These are phyloP conservation scores for Thielaviopsis musarum DNA, from an alignment of 2,329 filamentous ascomycete genomes.

Conservation along the genomic window DNA sequence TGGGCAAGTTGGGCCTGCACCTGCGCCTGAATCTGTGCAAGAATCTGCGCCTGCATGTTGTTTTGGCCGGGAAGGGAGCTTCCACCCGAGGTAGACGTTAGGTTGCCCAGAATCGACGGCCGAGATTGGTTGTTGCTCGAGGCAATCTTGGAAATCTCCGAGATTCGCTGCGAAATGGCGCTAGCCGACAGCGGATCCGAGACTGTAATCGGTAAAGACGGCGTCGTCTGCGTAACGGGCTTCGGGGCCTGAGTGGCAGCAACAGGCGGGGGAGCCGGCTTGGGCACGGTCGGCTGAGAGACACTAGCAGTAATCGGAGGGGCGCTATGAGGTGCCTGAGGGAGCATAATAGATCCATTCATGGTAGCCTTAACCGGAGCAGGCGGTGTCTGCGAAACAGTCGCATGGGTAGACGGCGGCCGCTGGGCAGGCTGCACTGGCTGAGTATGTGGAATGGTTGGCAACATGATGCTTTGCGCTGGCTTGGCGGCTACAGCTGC, in stretches of 20 bases:
- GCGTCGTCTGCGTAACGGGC: not conserved
- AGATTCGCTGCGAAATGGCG: slow-evolving; percentile 8
- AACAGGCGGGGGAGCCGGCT: not conserved
- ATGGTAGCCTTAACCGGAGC: not conserved
- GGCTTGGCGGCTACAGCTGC: not conserved
- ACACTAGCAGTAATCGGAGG: not conserved
- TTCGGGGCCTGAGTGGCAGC: not conserved
- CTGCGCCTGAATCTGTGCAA: slow-evolving; percentile 17
- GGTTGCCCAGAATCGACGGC: slow-evolving; percentile 12
- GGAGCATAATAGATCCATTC: not conserved
- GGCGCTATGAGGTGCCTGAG: not conserved
- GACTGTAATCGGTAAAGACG: not conserved
- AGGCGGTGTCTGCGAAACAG: not conserved
- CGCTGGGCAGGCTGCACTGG: not conserved
- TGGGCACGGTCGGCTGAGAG: not conserved
- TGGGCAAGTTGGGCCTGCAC: slow-evolving; percentile 21
- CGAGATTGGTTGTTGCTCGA: slow-evolving; percentile 14
- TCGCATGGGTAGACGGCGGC: not conserved
- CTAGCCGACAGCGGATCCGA: slow-evolving; percentile 9
- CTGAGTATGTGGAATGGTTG: not conserved
- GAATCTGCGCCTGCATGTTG: slow-evolving; percentile 10
- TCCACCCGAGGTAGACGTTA: slow-evolving; percentile 1
- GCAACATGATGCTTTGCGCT: not conserved
- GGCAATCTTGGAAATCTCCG: slow-evolving; percentile 12
- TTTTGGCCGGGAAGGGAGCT: slow-evolving; percentile 1